Conservation (phyloP, 2,329 filamentous ascomycete species). For the Penicillium italicum region DNA sequence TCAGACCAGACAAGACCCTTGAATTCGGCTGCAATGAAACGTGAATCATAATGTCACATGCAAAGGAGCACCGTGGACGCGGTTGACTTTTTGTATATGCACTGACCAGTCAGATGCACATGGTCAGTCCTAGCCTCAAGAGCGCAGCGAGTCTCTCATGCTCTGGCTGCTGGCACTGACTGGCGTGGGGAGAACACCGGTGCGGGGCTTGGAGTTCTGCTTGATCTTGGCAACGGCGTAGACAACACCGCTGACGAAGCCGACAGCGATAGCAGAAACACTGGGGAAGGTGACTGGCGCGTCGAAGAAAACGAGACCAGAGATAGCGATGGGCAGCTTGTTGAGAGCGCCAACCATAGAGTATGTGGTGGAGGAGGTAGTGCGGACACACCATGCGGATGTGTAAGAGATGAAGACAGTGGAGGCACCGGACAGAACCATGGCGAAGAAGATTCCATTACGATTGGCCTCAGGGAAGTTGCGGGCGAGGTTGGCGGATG, state of each 20-base stretch:
- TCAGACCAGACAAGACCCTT: conserved; percentile 11
- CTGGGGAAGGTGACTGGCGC: conserved; percentile 89
- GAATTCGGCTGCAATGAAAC: conserved; percentile 25
- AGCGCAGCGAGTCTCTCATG: conserved; percentile 79
- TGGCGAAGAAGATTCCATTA: conserved; percentile 76
- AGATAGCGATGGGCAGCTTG: conserved; percentile 93
- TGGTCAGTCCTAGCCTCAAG: conserved; percentile 38
- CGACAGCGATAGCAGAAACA: conserved; percentile 84
- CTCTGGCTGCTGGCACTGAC: conserved; percentile 91
- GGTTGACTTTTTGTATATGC: conserved; percentile 4
- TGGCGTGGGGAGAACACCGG: conserved; percentile 64
- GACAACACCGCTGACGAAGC: conserved; percentile 87
- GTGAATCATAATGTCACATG: conserved; percentile 31
- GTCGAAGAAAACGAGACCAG: conserved; percentile 90
- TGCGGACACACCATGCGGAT: conserved; percentile 96
- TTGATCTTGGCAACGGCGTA: conserved; percentile 84
- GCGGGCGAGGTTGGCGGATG: conserved; percentile 69
- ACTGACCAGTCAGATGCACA: conserved; percentile 13
- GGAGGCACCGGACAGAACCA: conserved; percentile 89
- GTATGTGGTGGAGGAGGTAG: conserved; percentile 96
- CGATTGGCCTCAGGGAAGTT: conserved; percentile 86
- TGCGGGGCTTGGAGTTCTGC: conserved; percentile 66
- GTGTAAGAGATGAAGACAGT: conserved; percentile 99
- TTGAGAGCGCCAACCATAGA: conserved; percentile 98
- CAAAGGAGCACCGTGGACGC: conserved; percentile 11